Base-by-base conservation (phyloP, 2,329 filamentous ascomycete species). In the Aspergillus neoniger region DNA sequence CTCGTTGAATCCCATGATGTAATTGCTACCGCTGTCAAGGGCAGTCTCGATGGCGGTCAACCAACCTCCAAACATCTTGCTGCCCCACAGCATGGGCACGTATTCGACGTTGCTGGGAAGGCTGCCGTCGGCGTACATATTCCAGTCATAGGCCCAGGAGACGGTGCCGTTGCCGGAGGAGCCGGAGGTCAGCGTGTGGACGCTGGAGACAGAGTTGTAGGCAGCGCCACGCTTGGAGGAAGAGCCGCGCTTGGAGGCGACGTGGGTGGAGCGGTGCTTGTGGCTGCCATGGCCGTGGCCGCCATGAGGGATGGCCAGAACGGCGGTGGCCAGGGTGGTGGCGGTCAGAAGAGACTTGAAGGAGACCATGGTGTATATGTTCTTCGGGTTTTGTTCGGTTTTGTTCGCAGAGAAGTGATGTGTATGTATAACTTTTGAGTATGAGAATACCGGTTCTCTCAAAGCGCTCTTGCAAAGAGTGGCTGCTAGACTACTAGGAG, bases 111-210 rank as follows among this genome's bases (percentile, higher is more conserved):
- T 70, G 4, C 62, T 60, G 30, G 76, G 69, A 5, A 77, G 62
- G 5, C 38, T 50, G 17, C 78, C 77, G 30, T 61, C 65, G 23
- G 69, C 44, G 21, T 62, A 61, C 49, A 69, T 61, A 49, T 70
- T 78, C 80, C 80, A 82, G 70, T 81, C 78, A 70, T 81, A 81
- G 38, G 75, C 76, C 80, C 80, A 82, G 43, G 71, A 70, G 55
- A 78, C 68, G 21, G 63, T 47, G 25, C 66, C 69, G 50, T 63
- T 67, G 50, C 44, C 44, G 14, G 47, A 50, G 47, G 47, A 8
- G 47, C 15, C 47, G 7, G 61, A 63, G 55, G 65, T 54, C 55
- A 81, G 76, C 14, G 72, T 55, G 25, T 65, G n/a, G 10, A 77
- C 69, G 38, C 73, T 65, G 21, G 65, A 62, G 39, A 70, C 67